Conservation (phyloP, 2,329 filamentous ascomycete species). For the Cladosporium velox region DNA sequence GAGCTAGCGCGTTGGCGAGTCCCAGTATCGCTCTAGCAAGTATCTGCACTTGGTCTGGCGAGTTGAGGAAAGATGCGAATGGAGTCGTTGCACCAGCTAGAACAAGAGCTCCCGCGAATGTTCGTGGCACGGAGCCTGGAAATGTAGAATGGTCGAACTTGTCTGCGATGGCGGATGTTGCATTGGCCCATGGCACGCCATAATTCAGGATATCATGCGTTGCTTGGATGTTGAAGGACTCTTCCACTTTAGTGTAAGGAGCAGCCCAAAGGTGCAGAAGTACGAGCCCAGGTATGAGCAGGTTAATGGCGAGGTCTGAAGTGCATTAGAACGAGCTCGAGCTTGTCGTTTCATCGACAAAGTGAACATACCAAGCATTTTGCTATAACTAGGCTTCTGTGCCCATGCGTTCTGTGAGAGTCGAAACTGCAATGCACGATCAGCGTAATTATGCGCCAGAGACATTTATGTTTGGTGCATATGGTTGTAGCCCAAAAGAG, state of each 20-base stretch:
- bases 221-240: slow-evolving; percentile 97
- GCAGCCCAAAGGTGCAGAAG: slow-evolving; percentile 48
- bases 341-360: neutral
- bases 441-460: slow-evolving; percentile 25
- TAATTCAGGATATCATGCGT: slow-evolving; percentile 84
- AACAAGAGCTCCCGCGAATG: slow-evolving; percentile 79
- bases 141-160: slow-evolving; percentile 91
- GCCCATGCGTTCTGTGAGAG: slow-evolving; percentile 18
- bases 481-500: neutral
- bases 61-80: slow-evolving; percentile 59
- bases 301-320: slow-evolving; percentile 51
- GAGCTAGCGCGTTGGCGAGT: slow-evolving; percentile 68
- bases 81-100: slow-evolving; percentile 74
- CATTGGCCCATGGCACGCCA: slow-evolving; percentile 61
- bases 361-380: slow-evolving; percentile 17
- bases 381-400: neutral
- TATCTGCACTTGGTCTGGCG: slow-evolving; percentile 59
- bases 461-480: slow-evolving; percentile 24
- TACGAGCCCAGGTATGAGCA: slow-evolving; percentile 59
- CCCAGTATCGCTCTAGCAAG: slow-evolving; percentile 76
- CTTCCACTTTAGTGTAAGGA: slow-evolving; percentile 96
- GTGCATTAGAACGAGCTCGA: slow-evolving; percentile 1
- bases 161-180: slow-evolving; percentile 40
- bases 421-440: slow-evolving; percentile 29
- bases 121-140: slow-evolving; percentile 86